Conservation (phyloP, 2,329 filamentous ascomycete species). For the Tolypocladium sp. region DNA sequence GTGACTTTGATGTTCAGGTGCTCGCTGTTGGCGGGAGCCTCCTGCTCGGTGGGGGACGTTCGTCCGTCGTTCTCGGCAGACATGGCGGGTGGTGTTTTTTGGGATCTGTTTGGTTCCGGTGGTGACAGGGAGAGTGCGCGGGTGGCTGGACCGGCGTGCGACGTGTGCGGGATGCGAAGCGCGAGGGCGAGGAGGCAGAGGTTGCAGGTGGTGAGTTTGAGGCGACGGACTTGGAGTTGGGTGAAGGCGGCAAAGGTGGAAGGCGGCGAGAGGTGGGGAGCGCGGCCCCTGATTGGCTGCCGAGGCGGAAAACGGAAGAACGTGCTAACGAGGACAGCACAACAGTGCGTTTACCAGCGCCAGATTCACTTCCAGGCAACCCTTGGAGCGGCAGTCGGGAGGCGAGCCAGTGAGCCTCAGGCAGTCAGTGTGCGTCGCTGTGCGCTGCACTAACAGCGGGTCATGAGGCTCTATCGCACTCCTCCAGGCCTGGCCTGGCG, state of each 20-base stretch:
- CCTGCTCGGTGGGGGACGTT: slow-evolving; percentile 35
- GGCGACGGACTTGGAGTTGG: slow-evolving; percentile 1
- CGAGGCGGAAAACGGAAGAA: not conserved
- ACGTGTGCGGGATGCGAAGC: not conserved
- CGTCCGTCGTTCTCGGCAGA: slow-evolving; percentile 37
- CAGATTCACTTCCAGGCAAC: not conserved
- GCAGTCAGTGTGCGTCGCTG: not conserved
- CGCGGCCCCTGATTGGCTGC: slow-evolving; percentile 13
- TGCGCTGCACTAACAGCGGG: slow-evolving; percentile 2
- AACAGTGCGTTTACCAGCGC: not conserved
- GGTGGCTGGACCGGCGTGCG: not conserved
- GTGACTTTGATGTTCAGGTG: slow-evolving; percentile 99
- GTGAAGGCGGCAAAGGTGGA: not conserved
- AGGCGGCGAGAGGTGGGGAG: slow-evolving; percentile 13
- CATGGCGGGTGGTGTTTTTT: slow-evolving; percentile 23
- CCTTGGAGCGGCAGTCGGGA: too few species aligned
- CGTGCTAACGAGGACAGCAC: not conserved
- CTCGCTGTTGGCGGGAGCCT: slow-evolving; percentile 48
- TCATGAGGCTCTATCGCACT: not conserved
- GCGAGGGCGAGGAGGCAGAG: not conserved
- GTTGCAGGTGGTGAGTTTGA: slow-evolving; percentile 2
- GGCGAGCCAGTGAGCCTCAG: too few species aligned
- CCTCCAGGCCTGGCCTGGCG: not conserved
- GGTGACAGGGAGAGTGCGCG: not conserved
- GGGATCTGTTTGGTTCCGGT: not conserved